These are phyloP conservation scores for Myochromella boudieri DNA, from an alignment of 768 basidiomycete genomes.

Conservation along the genomic window DNA sequence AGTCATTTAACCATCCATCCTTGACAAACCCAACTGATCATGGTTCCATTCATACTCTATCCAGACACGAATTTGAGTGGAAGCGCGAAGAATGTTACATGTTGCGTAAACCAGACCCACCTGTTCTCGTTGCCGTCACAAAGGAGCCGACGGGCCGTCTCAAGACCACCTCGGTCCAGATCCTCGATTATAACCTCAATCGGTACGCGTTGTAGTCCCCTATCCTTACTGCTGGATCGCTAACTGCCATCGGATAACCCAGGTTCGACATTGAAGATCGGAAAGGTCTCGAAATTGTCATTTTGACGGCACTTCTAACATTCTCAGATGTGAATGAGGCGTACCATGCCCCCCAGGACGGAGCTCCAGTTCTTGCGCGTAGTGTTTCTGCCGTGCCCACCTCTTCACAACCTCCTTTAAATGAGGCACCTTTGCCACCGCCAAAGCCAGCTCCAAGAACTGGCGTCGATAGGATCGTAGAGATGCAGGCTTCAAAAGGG, in stretches of 20 bases:
- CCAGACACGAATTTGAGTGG: conserved; percentile 85
- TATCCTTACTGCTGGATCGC: background rate
- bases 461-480: conserved; percentile 68
- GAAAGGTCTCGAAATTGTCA: conserved; percentile 82
- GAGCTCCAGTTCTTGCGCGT: conserved; percentile 5
- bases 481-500: conserved; percentile 64
- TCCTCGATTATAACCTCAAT: conserved; percentile 84
- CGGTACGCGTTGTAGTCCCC: conserved; percentile 40
- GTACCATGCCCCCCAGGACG: conserved; percentile 37
- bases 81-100: conserved; percentile 82
- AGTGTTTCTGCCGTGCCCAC: background rate
- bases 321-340: conserved; percentile 71
- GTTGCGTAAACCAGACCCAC: conserved; percentile 83
- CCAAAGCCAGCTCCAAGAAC: conserved; percentile 65
- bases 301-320: conserved; percentile 73
- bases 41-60: conserved; percentile 3
- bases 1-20: background rate
- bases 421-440: conserved; percentile 44
- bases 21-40: no score
- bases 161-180: conserved; percentile 66
- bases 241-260: conserved; percentile 1
- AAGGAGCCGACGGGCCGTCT: conserved; percentile 70
- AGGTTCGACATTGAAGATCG: conserved; percentile 86
- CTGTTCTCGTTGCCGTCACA: conserved; percentile 80
- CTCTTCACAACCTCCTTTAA: background rate